phyloP scores from a whole-genome alignment of 805 yeast genomes.

The Candida ovalis region DNA sequence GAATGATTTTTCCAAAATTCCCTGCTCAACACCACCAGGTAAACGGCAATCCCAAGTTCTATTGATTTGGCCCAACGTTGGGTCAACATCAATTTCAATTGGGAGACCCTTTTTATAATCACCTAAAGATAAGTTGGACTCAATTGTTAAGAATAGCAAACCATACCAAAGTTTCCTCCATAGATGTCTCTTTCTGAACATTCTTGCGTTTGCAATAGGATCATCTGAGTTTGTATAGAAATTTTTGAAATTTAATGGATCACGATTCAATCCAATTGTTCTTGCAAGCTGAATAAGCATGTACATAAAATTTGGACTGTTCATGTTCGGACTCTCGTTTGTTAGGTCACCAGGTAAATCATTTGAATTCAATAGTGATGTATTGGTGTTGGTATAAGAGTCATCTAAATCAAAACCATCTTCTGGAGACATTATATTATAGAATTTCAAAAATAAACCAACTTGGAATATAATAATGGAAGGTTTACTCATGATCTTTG shows the following conservation, averaged over 20 bases:
- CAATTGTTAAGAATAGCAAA: conserved; percentile 30
- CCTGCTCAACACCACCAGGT: conserved; percentile 37
- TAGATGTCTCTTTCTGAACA: conserved; percentile 33
- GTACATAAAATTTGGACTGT: conserved; percentile 32
- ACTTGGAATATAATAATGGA: conserved; percentile 54
- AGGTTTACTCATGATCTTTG: conserved; percentile 41
- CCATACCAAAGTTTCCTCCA: conserved; percentile 41
- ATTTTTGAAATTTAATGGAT: conserved; percentile 40
- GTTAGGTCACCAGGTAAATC: conserved; percentile 35
- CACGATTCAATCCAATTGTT: conserved; percentile 45
- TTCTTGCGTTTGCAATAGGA: conserved; percentile 27
- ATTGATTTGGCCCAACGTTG: conserved; percentile 31
- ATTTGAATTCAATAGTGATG: conserved; percentile 22
- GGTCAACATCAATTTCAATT: conserved; percentile 35
- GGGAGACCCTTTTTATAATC: conserved; percentile 35
- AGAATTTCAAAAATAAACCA: conserved; percentile 52
- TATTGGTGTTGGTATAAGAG: conserved; percentile 31
- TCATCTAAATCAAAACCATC: conserved; percentile 45
- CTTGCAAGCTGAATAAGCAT: conserved; percentile 41
- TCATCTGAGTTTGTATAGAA: conserved; percentile 29
- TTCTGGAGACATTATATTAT: conserved; percentile 55
- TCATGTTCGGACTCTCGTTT: conserved; percentile 34
- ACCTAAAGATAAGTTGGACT: conserved; percentile 34
- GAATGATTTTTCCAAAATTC: conserved; percentile 32
- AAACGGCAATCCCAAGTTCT: conserved; percentile 35